Evolutionary conservation across 2,329 filamentous ascomycete species (phyloP).

Genomic region (Colletotrichum simmondsii): DNA sequence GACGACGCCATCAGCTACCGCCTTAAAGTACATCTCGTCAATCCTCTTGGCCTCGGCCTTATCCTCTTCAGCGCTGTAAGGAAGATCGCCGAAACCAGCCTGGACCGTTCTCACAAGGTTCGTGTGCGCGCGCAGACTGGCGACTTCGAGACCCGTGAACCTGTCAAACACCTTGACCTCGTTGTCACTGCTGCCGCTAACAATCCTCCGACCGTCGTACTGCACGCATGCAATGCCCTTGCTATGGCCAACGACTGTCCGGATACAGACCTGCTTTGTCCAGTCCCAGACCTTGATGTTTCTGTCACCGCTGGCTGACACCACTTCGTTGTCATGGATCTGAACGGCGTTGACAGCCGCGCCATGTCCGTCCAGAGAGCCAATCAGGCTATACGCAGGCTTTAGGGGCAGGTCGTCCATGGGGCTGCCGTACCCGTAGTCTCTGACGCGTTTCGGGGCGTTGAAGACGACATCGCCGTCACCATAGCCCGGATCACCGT

Average conservation of each 20-base stretch:
- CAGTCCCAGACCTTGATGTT: conserved; percentile 96
- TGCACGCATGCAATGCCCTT: conserved; percentile 99
- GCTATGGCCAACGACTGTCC: conserved; percentile 85
- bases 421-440: conserved; percentile 61
- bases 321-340: conserved; percentile 84
- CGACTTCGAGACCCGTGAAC: conserved; percentile 86
- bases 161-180: conserved; percentile 96
- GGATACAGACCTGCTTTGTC: conserved; percentile 78
- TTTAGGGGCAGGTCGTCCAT: conserved; percentile 63
- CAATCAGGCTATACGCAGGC: conserved; percentile 80
- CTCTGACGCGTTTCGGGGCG: conserved; percentile 61
- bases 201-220: conserved; percentile 91
- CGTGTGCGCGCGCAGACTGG: conserved; percentile 82
- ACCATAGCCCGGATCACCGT: conserved; percentile 68
- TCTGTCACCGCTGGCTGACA: conserved; percentile 94
- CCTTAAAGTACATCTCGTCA: conserved; percentile 78
- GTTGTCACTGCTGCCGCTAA: conserved; percentile 96
- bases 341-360: conserved; percentile 98
- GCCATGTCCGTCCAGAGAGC: conserved; percentile 82
- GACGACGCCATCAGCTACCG: conserved; percentile 62
- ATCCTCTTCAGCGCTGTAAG: conserved; percentile 81
- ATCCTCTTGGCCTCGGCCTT: conserved; percentile 77
- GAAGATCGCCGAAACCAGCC: conserved; percentile 90
- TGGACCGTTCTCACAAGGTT: conserved; percentile 94
- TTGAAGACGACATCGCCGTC: conserved; percentile 57